A percentile compares a stretch with the other conserved stretches of the same genome.
Evolutionary conservation across 2,329 filamentous ascomycete species (phyloP).

Genomic region (Mycosphaerelloides madeirae): DNA sequence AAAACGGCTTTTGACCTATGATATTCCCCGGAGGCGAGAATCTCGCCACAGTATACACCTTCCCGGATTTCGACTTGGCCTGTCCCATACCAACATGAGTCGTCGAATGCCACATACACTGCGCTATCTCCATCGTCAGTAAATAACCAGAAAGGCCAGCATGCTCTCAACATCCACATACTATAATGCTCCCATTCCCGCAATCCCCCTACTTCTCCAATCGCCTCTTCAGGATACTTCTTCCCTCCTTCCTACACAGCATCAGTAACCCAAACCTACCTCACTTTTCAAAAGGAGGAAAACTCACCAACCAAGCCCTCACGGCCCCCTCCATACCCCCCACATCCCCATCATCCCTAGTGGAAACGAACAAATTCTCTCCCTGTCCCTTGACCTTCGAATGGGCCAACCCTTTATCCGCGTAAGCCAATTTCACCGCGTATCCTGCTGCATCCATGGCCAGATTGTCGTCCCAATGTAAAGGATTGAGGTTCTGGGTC

Average conservation of each 20-base stretch:
- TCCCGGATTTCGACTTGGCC: slow-evolving; percentile 7
- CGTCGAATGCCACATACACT: slow-evolving; percentile 10
- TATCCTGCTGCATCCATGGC: slow-evolving; percentile 11
- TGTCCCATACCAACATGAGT: slow-evolving; percentile 13
- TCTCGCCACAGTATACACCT: slow-evolving; percentile 13
- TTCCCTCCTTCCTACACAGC: slow-evolving; percentile 33
- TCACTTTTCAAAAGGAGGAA: too few relatives aligned
- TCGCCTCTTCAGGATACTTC: slow-evolving; percentile 33
- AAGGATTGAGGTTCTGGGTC: not conserved
- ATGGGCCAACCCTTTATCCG: slow-evolving; percentile 5
- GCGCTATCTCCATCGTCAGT: slow-evolving; percentile 1
- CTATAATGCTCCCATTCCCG: slow-evolving; percentile 32
- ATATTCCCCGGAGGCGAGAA: slow-evolving; percentile 12
- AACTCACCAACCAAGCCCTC: slow-evolving; percentile 33
- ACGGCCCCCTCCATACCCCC: slow-evolving; percentile 27
- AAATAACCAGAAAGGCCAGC: not conserved
- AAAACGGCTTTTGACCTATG: slow-evolving; percentile 4
- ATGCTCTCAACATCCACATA: slow-evolving; percentile 3
- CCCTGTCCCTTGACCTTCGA: slow-evolving; percentile 18
- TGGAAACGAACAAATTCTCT: slow-evolving; percentile 34
- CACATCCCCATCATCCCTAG: slow-evolving; percentile 16
- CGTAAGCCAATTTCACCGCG: slow-evolving; percentile 9
- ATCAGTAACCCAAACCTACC: too few relatives aligned
- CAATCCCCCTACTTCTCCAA: slow-evolving; percentile 35
- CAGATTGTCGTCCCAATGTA: slow-evolving; percentile 14